These are phyloP conservation scores for Cynara cardunculus DNA, from an alignment of 129 eudicot species.

Conservation along the genomic window DNA sequence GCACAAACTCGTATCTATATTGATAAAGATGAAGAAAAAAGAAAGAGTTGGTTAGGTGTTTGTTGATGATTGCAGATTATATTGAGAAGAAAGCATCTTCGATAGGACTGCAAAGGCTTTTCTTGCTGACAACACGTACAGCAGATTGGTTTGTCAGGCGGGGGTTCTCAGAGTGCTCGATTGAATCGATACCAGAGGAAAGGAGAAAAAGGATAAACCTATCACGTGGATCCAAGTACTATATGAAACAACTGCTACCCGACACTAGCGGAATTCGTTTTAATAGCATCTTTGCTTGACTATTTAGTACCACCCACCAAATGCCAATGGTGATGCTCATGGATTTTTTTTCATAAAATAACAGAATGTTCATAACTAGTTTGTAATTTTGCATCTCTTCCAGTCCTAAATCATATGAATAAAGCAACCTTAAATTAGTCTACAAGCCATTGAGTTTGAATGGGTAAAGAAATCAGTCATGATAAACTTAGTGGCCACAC, in stretches of 20 bases:
- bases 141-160: slow-evolving; percentile 99
- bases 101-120: slow-evolving; percentile 71
- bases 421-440: neutral
- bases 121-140: slow-evolving; percentile 88
- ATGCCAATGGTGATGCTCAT: neutral
- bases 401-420: neutral
- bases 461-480: no score
- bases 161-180: slow-evolving; percentile 86
- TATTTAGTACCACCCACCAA: neutral
- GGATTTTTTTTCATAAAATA: neutral
- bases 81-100: slow-evolving; percentile 90
- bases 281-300: slow-evolving; percentile 39
- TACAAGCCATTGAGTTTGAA: neutral
- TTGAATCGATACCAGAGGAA: slow-evolving; percentile 74
- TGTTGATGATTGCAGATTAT: slow-evolving; percentile 83
- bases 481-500: no score
- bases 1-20: neutral
- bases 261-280: slow-evolving; percentile 76
- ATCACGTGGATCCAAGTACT: slow-evolving; percentile 86
- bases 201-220: slow-evolving; percentile 74
- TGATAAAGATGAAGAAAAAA: neutral
- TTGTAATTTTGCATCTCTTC: neutral
- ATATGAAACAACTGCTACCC: slow-evolving; percentile 77
- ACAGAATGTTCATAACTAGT: neutral
- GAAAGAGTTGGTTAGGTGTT: neutral